Conservation (phyloP, 2,329 filamentous ascomycete species). For the Diplodia scrobiculata region DNA sequence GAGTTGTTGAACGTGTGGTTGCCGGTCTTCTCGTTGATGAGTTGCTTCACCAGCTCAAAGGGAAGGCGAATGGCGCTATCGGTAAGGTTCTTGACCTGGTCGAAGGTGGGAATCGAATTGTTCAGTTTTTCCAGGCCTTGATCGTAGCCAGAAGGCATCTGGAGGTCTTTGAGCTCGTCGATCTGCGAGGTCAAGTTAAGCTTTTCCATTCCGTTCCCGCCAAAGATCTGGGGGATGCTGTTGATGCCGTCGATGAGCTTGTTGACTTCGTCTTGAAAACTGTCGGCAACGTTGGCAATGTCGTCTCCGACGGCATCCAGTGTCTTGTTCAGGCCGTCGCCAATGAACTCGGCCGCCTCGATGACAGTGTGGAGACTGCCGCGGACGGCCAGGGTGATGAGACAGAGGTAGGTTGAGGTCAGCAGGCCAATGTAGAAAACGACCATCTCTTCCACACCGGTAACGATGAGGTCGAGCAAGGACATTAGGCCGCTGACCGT, state of each 20-base stretch:
- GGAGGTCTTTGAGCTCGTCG: constrained; percentile 67
- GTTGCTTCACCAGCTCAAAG: constrained; percentile 75
- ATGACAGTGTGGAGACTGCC: constrained; percentile 74
- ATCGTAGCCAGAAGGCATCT: constrained; percentile 69
- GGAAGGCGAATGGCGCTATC: constrained; percentile 72
- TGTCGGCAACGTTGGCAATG: constrained; percentile 56
- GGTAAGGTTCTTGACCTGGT: constrained; percentile 79
- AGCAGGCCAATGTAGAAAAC: constrained; percentile 92
- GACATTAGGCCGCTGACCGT: constrained; percentile 77
- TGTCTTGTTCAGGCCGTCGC: constrained; percentile 62
- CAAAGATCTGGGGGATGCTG: constrained; percentile 43
- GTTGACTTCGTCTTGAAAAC: constrained; percentile 56
- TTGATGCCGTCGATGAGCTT: constrained; percentile 45
- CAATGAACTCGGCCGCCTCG: constrained; percentile 62
- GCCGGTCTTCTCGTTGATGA: constrained; percentile 71
- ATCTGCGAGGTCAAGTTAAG: constrained; percentile 69
- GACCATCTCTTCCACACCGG: constrained; percentile 81
- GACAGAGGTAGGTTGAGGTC: constrained; percentile 84
- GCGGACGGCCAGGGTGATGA: constrained; percentile 80
- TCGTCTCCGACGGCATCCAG: constrained; percentile 60
- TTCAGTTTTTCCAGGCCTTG: constrained; percentile 72
- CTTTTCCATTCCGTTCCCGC: constrained; percentile 52
- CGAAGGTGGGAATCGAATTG: constrained; percentile 76
- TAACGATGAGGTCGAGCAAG: constrained; percentile 76
- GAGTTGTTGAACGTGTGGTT: constrained; percentile 76